Evolutionary conservation across 306 rosid genomes (phyloP), one percentile per base, ranked within the genome.

Genomic region (Gynostemma pentaphyllum): DNA sequence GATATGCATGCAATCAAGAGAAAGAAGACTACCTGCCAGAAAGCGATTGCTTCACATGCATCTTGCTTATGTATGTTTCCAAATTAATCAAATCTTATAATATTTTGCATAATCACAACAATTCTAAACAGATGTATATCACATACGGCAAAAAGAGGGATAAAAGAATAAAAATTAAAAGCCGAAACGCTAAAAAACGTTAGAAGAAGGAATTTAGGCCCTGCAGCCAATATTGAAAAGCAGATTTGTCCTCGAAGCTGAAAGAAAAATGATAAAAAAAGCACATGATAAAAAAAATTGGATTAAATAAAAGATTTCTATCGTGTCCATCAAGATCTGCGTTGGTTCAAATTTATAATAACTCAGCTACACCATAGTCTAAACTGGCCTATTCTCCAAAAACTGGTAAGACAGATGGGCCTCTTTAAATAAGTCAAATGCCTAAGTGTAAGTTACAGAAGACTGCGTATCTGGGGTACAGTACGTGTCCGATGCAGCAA

Each of bases 381-480:
- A 60, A 39, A 22, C 46, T 36, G 18, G 45, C 49, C 66, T 40
- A 61, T 41, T 40, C 37, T 40, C 49, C 66, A 40, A 24, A 61
- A 61, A 40, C 49, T 40, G 50, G 18, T 61, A 22, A 37, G 18
- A 61, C 1, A n/a, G 36, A 21, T 32, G 29, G 16, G 28, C 45
- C 64, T 57, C 64, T 57, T n/a, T 36, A 57, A 8, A 34, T 9
- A 34, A 56, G 10, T 56, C 28, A 34, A 21, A 57, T 36, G 64
- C 64, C 45, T 12, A 56, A 56, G 45, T 57, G 45, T 56, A 42
- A 57, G 45, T 34, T 19, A 34, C 45, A 57, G 36, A 45, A 54
- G 42, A 57, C 45, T 36, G 64, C 45, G 45, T 36, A 57, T 57
- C 45, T 57, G 64, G 45, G n/a, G n/a, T n/a, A n/a, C n/a, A n/a